phyloP scores from a whole-genome alignment of 2,329 filamentous ascomycete species.

The Stagonosporopsis rhizophila region DNA sequence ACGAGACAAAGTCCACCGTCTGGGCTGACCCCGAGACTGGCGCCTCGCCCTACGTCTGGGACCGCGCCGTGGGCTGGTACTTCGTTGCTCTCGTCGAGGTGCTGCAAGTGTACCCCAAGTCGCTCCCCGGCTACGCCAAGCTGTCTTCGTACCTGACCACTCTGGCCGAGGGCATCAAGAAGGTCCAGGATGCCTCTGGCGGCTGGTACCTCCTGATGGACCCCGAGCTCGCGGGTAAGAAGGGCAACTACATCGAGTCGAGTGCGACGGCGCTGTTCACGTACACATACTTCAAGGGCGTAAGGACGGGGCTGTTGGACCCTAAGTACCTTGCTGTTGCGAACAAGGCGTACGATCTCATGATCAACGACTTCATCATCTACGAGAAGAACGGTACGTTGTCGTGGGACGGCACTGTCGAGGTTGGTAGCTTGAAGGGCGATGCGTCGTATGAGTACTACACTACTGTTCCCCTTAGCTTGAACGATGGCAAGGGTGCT shows the following conservation, averaged over 20 bases:
- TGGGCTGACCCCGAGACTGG: slow-evolving; percentile 48
- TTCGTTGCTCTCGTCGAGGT: slow-evolving; percentile 55
- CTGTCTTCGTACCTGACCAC: slow-evolving; percentile 52
- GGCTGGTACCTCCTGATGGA: slow-evolving; percentile 68
- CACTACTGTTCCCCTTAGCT: slow-evolving; percentile 40
- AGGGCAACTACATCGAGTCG: slow-evolving; percentile 68
- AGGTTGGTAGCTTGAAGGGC: slow-evolving; percentile 59
- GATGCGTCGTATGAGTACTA: slow-evolving; percentile 60
- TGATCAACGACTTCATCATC: slow-evolving; percentile 57
- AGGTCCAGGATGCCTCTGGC: slow-evolving; percentile 54
- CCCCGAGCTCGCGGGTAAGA: slow-evolving; percentile 51
- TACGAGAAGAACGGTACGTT: slow-evolving; percentile 56
- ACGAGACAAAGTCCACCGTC: slow-evolving; percentile 42
- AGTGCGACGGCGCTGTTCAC: slow-evolving; percentile 63
- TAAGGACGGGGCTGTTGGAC: slow-evolving; percentile 43
- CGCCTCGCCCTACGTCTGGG: slow-evolving; percentile 47
- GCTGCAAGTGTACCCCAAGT: slow-evolving; percentile 55
- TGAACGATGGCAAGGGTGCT: slow-evolving; percentile 52
- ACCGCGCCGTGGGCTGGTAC: slow-evolving; percentile 50
- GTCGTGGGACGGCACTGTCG: slow-evolving; percentile 60
- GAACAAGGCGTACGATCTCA: slow-evolving; percentile 53
- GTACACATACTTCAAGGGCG: slow-evolving; percentile 46
- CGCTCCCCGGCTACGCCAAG: slow-evolving; percentile 47
- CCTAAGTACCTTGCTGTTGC: slow-evolving; percentile 49
- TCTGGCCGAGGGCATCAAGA: slow-evolving; percentile 53